Base-by-base conservation (phyloP, 495 filamentous ascomycete genomes). In the Hypoxylon fuscum region DNA sequence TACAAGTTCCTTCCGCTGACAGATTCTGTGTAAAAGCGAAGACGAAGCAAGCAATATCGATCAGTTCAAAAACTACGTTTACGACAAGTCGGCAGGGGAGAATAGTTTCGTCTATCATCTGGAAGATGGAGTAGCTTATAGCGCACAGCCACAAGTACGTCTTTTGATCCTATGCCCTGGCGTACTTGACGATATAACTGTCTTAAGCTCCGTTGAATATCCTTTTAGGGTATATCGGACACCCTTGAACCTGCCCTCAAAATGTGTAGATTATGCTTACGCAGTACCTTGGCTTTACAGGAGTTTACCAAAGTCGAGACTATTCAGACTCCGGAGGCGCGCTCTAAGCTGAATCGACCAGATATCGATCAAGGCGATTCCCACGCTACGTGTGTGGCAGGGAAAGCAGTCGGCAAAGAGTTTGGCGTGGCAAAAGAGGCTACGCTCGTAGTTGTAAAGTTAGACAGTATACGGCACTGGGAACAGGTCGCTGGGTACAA, bases 71-170 rank as follows among this genome's bases (percentile, higher is more conserved):
- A 38, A 38, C 35, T 38, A 38, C 35, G 35, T 38, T 11, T 38
- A 38, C 35, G 35, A 38, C 5, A 15, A 38, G 2, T 14, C 11
- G 2, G 35, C 35, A 5, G 35, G 35, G 35, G 12, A 38, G 35
- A 38, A 38, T 15, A 38, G 35, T 38, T 38, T 38, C n/a, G 35
- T 38, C 35, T 38, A 38, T 38, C 35, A 38, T n/a, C n/a, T 38
- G 11, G 35, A 38, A n/a, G 35, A 38, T 38, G 35, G 35, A 38
- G 35, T 38, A 15, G 35, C 35, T 15, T 38, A 38, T 14, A 38
- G n/a, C 8, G 35, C 11, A 1, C 35, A 38, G 35, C n/a, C n/a
- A 15, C 35, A 38, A 7, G 35, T 38, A 15, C 15, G 35, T 38
- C 8, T 14, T 15, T 38, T 12, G n/a, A n/a, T 34, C 31, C 8